Base-by-base conservation (phyloP, 169 alveolate genomes). In the Neospora caninum region DNA sequence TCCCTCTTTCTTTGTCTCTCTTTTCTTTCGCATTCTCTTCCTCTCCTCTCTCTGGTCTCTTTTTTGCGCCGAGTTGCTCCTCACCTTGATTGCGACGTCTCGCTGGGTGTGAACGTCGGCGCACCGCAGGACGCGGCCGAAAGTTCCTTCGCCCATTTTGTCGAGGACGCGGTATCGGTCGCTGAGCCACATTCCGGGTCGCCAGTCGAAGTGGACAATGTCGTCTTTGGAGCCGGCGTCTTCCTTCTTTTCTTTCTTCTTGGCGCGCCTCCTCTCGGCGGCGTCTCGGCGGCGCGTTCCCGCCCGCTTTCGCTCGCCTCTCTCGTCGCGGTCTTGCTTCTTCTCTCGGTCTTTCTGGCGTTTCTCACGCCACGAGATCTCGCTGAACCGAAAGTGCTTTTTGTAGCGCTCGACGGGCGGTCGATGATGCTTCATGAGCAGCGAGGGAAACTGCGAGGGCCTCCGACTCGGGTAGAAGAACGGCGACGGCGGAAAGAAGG, bases 141-240 rank as follows among this genome's bases (percentile, higher is more conserved):
- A 99, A 22, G 99, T 99, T 38, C 99, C 99, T 92, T 99, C 99
- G 25, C 99, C 99, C 94, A 99, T 96, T 92, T 97, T 96, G 88
- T 97, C 95, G 88, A 96, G 92, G 86, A 99, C 98, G 92, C 96
- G 94, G 96, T 98, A 98, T 69, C 97, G 70, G 69, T 96, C 97
- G 93, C n/a, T 91, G 93, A 36, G 97, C 98, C 92, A 94, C 94
- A 91, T 80, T 0, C 96, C 96, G 16, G 93, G 86, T n/a, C 67
- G 31, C 98, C 98, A 95, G 70, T 93, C 86, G 67, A 95, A 96
- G 91, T 96, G 97, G 27, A 95, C 89, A 54, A 95, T 95, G 69
- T 94, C 97, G 91, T 95, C 97, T 67, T 94, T 96, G 7, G 92
- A 83, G 58, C 82, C 93, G n/a, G 91, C 91, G 88, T 93, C 92